phyloP scores from a whole-genome alignment of 371 early-diverging fungal species.

The Mucor plumbeus region DNA sequence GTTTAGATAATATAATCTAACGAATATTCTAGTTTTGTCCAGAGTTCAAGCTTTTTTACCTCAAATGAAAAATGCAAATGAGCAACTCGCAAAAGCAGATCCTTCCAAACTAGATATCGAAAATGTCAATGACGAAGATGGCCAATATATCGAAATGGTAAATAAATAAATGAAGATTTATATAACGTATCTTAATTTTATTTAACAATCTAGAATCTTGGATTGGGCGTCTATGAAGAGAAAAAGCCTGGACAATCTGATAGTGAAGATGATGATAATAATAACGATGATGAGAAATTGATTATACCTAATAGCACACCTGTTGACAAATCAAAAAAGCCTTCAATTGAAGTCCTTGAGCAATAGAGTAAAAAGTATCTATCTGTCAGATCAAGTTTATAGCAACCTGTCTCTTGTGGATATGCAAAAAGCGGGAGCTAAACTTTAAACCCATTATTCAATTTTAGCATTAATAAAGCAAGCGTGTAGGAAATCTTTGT shows the following conservation, averaged over 20 bases:
- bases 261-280: constrained; percentile 41
- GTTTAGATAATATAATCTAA: not conserved
- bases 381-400: too few species aligned
- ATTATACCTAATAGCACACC: constrained; percentile 43
- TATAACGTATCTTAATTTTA: not conserved
- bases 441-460: too few species aligned
- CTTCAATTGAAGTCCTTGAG: constrained; percentile 19
- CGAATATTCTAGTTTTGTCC: constrained; percentile 41
- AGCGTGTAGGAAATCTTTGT: too few species aligned
- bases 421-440: too few species aligned
- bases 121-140: constrained; percentile 53
- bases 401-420: too few species aligned
- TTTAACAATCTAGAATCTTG: constrained; percentile 46
- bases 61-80: constrained; percentile 61
- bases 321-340: constrained; percentile 26
- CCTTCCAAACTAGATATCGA: constrained; percentile 58
- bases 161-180: not conserved
- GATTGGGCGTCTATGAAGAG: constrained; percentile 64
- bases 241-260: constrained; percentile 33
- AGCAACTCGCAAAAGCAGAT: constrained; percentile 45
- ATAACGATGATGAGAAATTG: constrained; percentile 41
- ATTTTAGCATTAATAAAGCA: too few species aligned
- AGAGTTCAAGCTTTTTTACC: constrained; percentile 64
- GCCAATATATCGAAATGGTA: constrained; percentile 72
- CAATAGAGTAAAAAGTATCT: too few species aligned